Conservation (phyloP, 306 rosid species). For the Prunus davidiana region DNA sequence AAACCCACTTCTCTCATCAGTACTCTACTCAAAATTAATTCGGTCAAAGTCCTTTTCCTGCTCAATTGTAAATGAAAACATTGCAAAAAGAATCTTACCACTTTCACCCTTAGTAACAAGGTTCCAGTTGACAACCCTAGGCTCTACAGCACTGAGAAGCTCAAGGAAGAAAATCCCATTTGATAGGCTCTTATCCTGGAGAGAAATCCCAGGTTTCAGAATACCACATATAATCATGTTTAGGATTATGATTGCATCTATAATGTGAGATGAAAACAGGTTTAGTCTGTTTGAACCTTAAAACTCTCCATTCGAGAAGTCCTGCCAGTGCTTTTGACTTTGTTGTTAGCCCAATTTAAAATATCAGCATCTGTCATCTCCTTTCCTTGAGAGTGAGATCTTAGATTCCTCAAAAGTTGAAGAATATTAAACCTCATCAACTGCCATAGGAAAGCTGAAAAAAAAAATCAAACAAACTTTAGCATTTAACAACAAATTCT, state of each 20-base stretch:
- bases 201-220: slow-evolving; percentile 15
- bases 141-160: slow-evolving; percentile 96
- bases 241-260: background rate
- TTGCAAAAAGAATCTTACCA: slow-evolving; percentile 49
- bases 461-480: slow-evolving; percentile 17
- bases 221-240: slow-evolving; percentile 8
- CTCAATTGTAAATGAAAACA: background rate
- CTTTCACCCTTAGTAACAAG: slow-evolving; percentile 91
- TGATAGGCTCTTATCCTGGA: slow-evolving; percentile 83
- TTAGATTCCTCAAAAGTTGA: slow-evolving; percentile 77
- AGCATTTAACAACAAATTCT: slow-evolving; percentile 9
- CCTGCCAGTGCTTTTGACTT: slow-evolving; percentile 78
- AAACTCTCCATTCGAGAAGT: slow-evolving; percentile 75
- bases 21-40: background rate
- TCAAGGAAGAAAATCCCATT: slow-evolving; percentile 86
- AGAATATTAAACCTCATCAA: slow-evolving; percentile 90
- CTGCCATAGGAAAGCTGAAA: slow-evolving; percentile 94
- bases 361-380: slow-evolving; percentile 86
- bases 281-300: slow-evolving; percentile 45
- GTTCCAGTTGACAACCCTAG: slow-evolving; percentile 97
- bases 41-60: background rate
- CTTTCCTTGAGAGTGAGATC: slow-evolving; percentile 85
- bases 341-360: slow-evolving; percentile 78
- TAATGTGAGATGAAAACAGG: background rate
- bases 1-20: slow-evolving; percentile 12